Evolutionary conservation across 108 stramenopile genomes (phyloP).

Genomic region (Nitzschia palea): DNA sequence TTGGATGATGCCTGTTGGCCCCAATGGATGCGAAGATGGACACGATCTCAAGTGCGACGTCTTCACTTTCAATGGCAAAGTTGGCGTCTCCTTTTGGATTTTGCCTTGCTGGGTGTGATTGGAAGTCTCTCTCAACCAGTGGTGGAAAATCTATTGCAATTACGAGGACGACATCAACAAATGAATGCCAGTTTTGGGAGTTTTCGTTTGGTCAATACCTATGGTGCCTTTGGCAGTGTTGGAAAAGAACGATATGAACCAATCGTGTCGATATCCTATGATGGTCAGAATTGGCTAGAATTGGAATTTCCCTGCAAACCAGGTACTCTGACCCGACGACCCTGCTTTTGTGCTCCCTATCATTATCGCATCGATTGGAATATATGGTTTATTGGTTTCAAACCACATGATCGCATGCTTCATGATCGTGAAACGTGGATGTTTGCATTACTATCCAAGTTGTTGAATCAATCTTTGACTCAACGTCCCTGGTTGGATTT

Average conservation of each 20-base stretch:
- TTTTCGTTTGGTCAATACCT: constrained; percentile 72
- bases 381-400: constrained; percentile 73
- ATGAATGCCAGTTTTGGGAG: constrained; percentile 71
- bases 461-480: constrained; percentile 10
- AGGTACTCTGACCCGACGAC: constrained; percentile 50
- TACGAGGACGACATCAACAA: constrained; percentile 38
- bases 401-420: constrained; percentile 48
- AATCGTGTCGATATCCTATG: constrained; percentile 49
- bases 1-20: constrained; percentile 70
- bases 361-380: constrained; percentile 84
- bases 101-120: constrained; percentile 36
- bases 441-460: constrained; percentile 41
- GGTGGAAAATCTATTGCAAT: constrained; percentile 52
- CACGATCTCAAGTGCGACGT: neutral
- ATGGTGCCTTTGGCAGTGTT: constrained; percentile 76
- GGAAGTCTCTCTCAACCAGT: constrained; percentile 49
- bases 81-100: constrained; percentile 29
- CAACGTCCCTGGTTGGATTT: constrained; percentile 42
- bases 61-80: constrained; percentile 3
- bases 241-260: constrained; percentile 59
- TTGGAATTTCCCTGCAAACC: constrained; percentile 82
- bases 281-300: constrained; percentile 56
- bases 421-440: constrained; percentile 51
- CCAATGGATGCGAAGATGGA: constrained; percentile 10
- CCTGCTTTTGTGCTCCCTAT: constrained; percentile 81